These are phyloP conservation scores for Boletus barrowsii DNA, from an alignment of 768 basidiomycete species.

Conservation along the genomic window DNA sequence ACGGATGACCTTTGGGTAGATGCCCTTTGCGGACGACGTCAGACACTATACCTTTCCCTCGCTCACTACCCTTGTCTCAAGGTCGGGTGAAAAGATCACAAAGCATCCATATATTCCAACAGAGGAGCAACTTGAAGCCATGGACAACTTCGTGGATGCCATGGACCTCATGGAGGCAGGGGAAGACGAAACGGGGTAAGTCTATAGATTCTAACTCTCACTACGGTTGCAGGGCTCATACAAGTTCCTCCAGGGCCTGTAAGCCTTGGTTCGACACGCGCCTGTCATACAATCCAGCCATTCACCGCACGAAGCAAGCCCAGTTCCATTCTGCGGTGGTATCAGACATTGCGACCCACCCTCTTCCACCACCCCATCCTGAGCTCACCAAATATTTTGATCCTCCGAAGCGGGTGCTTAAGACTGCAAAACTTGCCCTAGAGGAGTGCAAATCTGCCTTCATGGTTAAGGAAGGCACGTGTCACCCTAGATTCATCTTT, in stretches of 20 bases:
- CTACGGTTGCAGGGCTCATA: conserved; percentile 2
- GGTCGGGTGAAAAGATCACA: conserved; percentile 67
- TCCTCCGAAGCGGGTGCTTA: conserved; percentile 66
- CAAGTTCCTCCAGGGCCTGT: conserved; percentile 43
- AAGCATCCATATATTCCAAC: conserved; percentile 86
- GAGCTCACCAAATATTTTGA: conserved; percentile 83
- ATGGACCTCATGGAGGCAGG: conserved; percentile 84
- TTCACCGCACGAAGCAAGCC: conserved; percentile 92
- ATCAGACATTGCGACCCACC: conserved; percentile 66
- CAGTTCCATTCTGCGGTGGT: conserved; percentile 85
- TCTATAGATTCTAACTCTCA: not conserved
- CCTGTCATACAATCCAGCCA: conserved; percentile 81
- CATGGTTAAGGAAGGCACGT: conserved; percentile 74
- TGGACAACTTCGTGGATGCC: conserved; percentile 83
- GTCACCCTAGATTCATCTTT: not conserved
- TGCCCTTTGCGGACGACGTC: conserved; percentile 95
- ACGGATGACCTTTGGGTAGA: conserved; percentile 39
- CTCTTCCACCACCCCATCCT: conserved; percentile 82
- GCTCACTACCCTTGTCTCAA: conserved; percentile 67
- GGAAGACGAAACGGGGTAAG: conserved; percentile 72
- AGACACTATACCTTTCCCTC: conserved; percentile 86
- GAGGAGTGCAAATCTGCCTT: conserved; percentile 63
- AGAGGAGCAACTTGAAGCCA: conserved; percentile 68
- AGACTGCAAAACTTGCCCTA: conserved; percentile 52
- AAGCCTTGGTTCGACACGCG: conserved; percentile 74